These are phyloP conservation scores for Pyrenophora tritici-repentis DNA, from an alignment of 2,329 filamentous ascomycete species.

Conservation along the genomic window DNA sequence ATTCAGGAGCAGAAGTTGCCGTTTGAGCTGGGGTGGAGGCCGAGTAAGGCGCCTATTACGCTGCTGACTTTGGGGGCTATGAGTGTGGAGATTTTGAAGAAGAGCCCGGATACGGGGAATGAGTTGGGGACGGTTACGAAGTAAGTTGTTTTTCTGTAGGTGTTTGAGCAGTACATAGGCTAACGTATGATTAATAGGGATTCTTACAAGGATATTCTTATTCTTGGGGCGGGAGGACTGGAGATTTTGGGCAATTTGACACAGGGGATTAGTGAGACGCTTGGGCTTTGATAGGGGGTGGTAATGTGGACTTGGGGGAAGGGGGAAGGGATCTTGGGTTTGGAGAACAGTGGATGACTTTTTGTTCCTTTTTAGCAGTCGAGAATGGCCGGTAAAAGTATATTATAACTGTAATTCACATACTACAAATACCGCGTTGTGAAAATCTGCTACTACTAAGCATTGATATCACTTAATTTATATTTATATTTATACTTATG, in stretches of 20 bases:
- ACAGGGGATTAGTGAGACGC: slow-evolving; percentile 15
- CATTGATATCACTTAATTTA: too few relatives aligned
- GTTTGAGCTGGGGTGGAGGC: slow-evolving; percentile 19
- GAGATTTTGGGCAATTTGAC: slow-evolving; percentile 20
- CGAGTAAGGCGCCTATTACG: slow-evolving; percentile 19
- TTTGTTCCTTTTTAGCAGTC: too few relatives aligned
- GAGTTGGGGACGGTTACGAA: slow-evolving; percentile 12
- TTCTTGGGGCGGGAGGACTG: slow-evolving; percentile 15
- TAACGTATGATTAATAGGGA: slow-evolving; percentile 5
- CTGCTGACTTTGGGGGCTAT: slow-evolving; percentile 18
- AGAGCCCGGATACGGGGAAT: slow-evolving; percentile 8
- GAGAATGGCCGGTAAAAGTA: too few relatives aligned
- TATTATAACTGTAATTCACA: too few relatives aligned
- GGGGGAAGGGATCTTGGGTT: too few relatives aligned
- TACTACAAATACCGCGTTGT: too few relatives aligned
- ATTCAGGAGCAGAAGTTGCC: slow-evolving; percentile 26
- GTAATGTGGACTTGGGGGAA: too few relatives aligned
- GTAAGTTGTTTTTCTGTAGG: slow-evolving; percentile 8
- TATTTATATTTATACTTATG: too few relatives aligned
- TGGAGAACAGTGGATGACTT: too few relatives aligned
- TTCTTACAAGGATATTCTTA: slow-evolving; percentile 19
- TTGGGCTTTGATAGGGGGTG: slow-evolving; percentile 14
- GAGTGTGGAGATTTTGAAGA: slow-evolving; percentile 11
- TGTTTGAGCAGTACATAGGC: background rate
- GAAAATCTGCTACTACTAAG: too few relatives aligned